Evolutionary conservation across 805 yeast species (phyloP).

Genomic region (Priceomyces castillae): DNA sequence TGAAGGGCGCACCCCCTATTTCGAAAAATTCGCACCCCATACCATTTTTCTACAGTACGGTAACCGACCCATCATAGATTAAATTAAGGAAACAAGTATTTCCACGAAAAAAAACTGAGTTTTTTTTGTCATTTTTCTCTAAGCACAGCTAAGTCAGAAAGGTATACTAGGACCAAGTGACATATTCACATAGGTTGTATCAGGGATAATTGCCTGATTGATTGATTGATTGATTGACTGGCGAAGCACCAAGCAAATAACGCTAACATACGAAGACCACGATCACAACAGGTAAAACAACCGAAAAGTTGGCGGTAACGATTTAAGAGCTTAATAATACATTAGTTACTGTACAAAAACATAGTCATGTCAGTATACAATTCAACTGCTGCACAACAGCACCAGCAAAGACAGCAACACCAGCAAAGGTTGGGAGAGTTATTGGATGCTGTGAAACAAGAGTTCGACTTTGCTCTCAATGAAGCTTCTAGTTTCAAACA

Average conservation of each 20-base stretch:
- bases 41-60: background rate
- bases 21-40: conserved; percentile 4
- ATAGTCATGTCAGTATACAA: conserved; percentile 33
- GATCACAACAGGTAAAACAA: background rate
- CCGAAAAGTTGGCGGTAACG: background rate
- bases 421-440: conserved; percentile 66
- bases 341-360: background rate
- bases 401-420: conserved; percentile 39
- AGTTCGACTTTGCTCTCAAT: conserved; percentile 77
- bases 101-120: conserved; percentile 3
- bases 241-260: background rate
- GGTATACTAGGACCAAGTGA: background rate
- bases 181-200: background rate
- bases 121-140: background rate
- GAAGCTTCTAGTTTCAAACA: conserved; percentile 84
- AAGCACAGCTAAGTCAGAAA: background rate
- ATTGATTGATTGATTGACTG: background rate
- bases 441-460: conserved; percentile 87
- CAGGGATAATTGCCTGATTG: background rate
- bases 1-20: conserved; percentile 6
- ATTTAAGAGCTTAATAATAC: background rate
- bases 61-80: conserved; percentile 5
- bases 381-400: conserved; percentile 34
- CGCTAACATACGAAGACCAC: background rate
- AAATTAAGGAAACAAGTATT: conserved; percentile 4